Conservation (phyloP, 2,329 filamentous ascomycete species). For the Juglanconis sp. region DNA sequence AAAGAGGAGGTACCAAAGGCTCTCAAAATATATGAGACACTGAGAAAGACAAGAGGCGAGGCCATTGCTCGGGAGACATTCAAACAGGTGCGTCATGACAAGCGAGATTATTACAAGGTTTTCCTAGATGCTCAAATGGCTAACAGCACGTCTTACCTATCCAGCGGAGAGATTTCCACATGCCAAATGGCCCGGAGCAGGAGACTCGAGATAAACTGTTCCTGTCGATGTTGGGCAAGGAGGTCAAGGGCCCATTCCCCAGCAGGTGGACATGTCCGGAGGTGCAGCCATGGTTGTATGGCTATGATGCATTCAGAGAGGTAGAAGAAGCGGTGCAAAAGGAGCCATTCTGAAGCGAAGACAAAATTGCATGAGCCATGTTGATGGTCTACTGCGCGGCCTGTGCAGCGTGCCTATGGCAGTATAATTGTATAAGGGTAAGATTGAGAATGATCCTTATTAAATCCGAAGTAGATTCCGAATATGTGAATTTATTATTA, state of each 20-base stretch:
- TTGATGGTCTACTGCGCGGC: too few relatives aligned
- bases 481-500: too few relatives aligned
- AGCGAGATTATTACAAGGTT: not conserved
- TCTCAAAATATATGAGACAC: constrained; percentile 40
- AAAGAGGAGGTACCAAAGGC: constrained; percentile 45
- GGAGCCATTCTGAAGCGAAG: constrained; percentile 14
- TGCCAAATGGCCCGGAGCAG: constrained; percentile 55
- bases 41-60: constrained; percentile 47
- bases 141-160: not conserved
- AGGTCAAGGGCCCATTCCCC: constrained; percentile 52
- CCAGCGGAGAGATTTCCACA: constrained; percentile 51
- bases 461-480: too few relatives aligned
- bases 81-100: constrained; percentile 24
- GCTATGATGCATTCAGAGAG: constrained; percentile 59
- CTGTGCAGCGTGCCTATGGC: too few relatives aligned
- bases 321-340: constrained; percentile 35
- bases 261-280: constrained; percentile 62
- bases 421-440: too few relatives aligned
- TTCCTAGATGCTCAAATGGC: not conserved
- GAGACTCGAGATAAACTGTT: constrained; percentile 55
- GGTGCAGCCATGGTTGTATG: constrained; percentile 62
- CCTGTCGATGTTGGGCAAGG: constrained; percentile 47
- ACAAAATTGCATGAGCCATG: too few relatives aligned
- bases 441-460: too few relatives aligned
- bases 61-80: constrained; percentile 62